Percentiles rank a stretch among this genome's conserved stretches.
Conservation (phyloP, 805 yeast genomes). For the Suhomyces pyralidae region DNA sequence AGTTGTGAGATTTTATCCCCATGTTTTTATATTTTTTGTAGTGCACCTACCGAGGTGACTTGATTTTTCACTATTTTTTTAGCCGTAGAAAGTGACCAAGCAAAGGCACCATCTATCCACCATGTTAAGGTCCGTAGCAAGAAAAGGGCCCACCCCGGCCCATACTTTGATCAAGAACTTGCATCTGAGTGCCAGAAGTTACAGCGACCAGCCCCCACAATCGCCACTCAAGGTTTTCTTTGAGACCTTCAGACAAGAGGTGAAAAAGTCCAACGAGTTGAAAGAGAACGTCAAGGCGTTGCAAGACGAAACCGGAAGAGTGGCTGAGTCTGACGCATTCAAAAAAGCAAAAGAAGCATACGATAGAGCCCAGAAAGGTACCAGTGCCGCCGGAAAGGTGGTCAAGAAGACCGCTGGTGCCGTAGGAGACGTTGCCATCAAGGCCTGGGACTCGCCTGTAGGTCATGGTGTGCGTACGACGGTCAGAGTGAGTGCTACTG, state of each 20-base stretch:
- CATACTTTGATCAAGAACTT: conserved; percentile 8
- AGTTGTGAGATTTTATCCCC: no score
- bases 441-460: conserved; percentile 95
- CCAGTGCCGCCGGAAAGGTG: conserved; percentile 67
- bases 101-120: neutral
- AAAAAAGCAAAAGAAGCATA: conserved; percentile 91
- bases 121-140: conserved; percentile 7
- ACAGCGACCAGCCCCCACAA: conserved; percentile 39
- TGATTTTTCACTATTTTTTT: neutral
- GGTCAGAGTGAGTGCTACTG: conserved; percentile 77
- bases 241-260: conserved; percentile 87
- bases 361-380: conserved; percentile 72
- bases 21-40: neutral
- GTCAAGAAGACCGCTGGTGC: conserved; percentile 89
- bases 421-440: conserved; percentile 82
- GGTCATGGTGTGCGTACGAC: conserved; percentile 86
- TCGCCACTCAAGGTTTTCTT: conserved; percentile 91
- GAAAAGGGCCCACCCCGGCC: conserved; percentile 1
- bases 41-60: neutral
- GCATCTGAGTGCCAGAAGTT: conserved; percentile 13
- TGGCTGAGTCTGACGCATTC: conserved; percentile 92
- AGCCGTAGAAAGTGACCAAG: neutral
- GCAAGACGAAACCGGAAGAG: conserved; percentile 91
- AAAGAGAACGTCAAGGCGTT: conserved; percentile 91
- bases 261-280: conserved; percentile 85